Conservation (phyloP, 75 land plant species). For the Selaginella moellendorffii region DNA sequence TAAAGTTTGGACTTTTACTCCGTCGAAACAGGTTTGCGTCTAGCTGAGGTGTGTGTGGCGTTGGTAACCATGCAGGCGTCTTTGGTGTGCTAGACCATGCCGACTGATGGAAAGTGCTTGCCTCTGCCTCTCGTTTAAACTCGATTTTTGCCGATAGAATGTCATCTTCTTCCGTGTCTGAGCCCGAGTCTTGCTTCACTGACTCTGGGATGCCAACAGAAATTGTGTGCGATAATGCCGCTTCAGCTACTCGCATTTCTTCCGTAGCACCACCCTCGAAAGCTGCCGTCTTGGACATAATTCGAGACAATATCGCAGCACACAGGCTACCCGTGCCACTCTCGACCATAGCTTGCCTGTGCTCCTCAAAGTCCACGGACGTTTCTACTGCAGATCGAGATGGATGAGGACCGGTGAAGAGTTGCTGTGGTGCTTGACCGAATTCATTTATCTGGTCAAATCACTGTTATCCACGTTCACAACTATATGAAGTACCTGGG, state of each 20-base stretch:
- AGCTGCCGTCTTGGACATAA: background rate
- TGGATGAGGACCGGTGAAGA: slow-evolving; percentile 28
- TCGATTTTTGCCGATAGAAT: too few relatives aligned
- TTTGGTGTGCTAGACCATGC: background rate
- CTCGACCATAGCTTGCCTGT: background rate
- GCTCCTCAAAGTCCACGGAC: background rate
- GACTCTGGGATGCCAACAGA: background rate
- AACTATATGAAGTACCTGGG: slow-evolving; percentile 21
- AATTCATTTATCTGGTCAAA: slow-evolving; percentile 34
- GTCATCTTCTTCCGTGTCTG: too few relatives aligned
- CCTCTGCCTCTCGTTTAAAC: background rate
- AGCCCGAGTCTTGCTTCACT: too few relatives aligned
- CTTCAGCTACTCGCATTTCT: background rate
- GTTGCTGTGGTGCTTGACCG: slow-evolving; percentile 39
- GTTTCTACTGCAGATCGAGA: slow-evolving; percentile 6
- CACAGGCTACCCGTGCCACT: background rate
- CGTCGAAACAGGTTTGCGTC: background rate
- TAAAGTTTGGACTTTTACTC: too few relatives aligned
- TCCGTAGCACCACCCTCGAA: background rate
- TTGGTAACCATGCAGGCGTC: background rate
- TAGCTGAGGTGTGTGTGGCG: background rate
- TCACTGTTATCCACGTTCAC: background rate
- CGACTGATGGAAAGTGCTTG: background rate
- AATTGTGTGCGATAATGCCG: background rate
- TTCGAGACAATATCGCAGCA: slow-evolving; percentile 4